Evolutionary conservation across 2,329 filamentous ascomycete genomes (phyloP).

Genomic region (Talaromyces piceae): DNA sequence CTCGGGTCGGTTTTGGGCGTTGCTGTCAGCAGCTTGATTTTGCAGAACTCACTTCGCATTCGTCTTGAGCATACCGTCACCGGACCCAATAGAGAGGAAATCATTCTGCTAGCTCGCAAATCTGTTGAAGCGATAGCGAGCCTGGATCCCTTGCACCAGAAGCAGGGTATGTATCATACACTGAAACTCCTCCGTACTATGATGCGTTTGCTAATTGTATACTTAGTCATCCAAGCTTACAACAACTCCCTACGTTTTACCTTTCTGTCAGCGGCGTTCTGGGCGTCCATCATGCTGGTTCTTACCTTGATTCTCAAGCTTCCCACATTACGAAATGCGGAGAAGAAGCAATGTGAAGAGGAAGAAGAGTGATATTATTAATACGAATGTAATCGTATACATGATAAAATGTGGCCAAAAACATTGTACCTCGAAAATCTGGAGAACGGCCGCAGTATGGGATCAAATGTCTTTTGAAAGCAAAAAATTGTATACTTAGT

Average conservation of each 20-base stretch:
- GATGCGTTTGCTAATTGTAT: not conserved
- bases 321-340: conserved; percentile 20
- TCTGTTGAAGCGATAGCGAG: conserved; percentile 43
- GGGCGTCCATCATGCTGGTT: conserved; percentile 26
- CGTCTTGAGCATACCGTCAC: conserved; percentile 54
- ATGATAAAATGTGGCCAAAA: not conserved
- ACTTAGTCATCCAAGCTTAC: conserved; percentile 30
- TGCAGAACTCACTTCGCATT: conserved; percentile 61
- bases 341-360: conserved; percentile 5
- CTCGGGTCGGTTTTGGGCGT: conserved; percentile 69
- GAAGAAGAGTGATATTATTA: not conserved
- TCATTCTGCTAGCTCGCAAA: conserved; percentile 44
- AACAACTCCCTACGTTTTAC: conserved; percentile 29
- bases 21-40: conserved; percentile 60
- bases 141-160: conserved; percentile 38
- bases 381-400: not conserved
- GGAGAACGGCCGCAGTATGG: too few relatives aligned
- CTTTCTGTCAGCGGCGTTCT: conserved; percentile 32
- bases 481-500: too few relatives aligned
- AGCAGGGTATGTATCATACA: conserved; percentile 34
- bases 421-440: not conserved
- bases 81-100: conserved; percentile 49
- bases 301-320: conserved; percentile 26
- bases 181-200: not conserved
- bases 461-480: too few relatives aligned